phyloP scores from a whole-genome alignment of 2,329 filamentous ascomycete genomes.

The Chaetoscypha palmicola region DNA sequence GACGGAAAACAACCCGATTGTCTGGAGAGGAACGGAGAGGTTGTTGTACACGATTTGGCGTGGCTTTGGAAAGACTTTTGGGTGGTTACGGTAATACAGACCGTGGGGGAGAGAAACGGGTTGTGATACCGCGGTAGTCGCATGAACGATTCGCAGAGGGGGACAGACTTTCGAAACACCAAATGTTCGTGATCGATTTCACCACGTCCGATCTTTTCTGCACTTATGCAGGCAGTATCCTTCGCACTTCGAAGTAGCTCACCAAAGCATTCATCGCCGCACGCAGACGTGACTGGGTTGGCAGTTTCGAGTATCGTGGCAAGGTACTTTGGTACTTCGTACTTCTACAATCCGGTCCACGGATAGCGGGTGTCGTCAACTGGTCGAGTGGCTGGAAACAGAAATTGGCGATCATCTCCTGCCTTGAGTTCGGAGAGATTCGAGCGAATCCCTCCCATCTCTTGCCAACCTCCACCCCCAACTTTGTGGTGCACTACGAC shows the following conservation, averaged over 20 bases:
- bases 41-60: background rate
- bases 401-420: background rate
- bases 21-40: background rate
- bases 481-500: background rate
- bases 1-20: background rate
- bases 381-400: background rate
- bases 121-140: conserved; percentile 13
- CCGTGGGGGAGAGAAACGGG: background rate
- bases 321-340: too few relatives aligned
- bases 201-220: conserved; percentile 2
- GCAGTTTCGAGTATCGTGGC: background rate
- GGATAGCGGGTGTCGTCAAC: background rate
- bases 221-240: too few relatives aligned
- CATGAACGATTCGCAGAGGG: conserved; percentile 24
- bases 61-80: conserved; percentile 4
- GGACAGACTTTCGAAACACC: conserved; percentile 25
- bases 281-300: too few relatives aligned
- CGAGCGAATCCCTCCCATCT: background rate
- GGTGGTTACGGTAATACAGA: conserved; percentile 5
- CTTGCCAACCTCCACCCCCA: background rate
- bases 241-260: background rate
- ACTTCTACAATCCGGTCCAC: background rate
- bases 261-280: background rate
- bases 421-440: too few relatives aligned
- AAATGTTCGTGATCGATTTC: conserved; percentile 27